Base-by-base conservation (phyloP, 495 filamentous ascomycete species). In the Penicillium cinerascens region DNA sequence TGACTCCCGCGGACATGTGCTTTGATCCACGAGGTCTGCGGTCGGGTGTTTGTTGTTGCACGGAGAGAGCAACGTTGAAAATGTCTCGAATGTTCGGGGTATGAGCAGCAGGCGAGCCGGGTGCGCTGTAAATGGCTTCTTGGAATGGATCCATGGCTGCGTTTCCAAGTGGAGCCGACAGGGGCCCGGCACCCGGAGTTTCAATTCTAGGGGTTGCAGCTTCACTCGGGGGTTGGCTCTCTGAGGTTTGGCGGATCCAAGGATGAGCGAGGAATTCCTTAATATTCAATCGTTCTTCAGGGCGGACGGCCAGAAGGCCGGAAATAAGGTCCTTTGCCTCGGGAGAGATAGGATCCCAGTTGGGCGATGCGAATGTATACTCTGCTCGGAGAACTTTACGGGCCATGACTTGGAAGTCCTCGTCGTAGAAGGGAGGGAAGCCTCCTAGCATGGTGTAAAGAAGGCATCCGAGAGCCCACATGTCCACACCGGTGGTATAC, bases 301-400 rank as follows among this genome's bases (percentile, higher is more conserved):
- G 92, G 62, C 96, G 89, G 50, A 97, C 92, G 7, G 89, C 91
- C 26, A 87, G 18, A 15, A 56, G 43, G 7, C 42, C 29, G 8
- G 4, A 13, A 13, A 33, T 33, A 3, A 33, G 11, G 13, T 33
- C 11, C 8, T 33, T 33, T 0, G 90, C 91, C 2, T 86, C 79
- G 62, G 92, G 87, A 46, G 89, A 92, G 52, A 95, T 92, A 47
- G 91, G 86, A 59, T 96, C 91, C 91, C 91, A 96, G 89, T 90
- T 93, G 1, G 91, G 91, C 9, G 89, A 92, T 3, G 92, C 77
- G 75, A 96, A 96, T 9, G 89, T 91, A 63, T 88, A 96, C 72
- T 95, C 87, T 10, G 89, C 91, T 56, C 85, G 82, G 8, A 89
- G 89, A 21, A 96, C 91, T 72, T 93, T 93, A 57, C 93, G 88